Percentiles rank a stretch among this genome's conserved stretches.
Evolutionary conservation across 768 basidiomycete species (phyloP).

Genomic region (Chalciporus pseudorubinellus): DNA sequence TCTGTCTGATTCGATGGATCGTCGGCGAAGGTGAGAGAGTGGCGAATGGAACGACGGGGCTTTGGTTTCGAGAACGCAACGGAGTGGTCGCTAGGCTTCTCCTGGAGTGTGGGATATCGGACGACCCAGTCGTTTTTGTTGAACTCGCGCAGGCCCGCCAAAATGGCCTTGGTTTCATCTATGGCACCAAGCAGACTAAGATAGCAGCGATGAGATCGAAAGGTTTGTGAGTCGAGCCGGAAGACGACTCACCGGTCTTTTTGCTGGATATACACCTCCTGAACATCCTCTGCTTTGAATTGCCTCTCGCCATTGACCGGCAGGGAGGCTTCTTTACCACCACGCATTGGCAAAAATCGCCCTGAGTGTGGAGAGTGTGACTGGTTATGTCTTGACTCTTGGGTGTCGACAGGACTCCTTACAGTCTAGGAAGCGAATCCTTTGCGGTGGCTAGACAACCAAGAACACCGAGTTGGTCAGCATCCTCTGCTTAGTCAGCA

Average conservation of each 20-base stretch:
- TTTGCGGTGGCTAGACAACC: too few species aligned
- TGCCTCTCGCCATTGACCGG: slow-evolving; percentile 23
- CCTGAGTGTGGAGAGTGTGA: slow-evolving; percentile 2
- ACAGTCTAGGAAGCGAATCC: background rate
- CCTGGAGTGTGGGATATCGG: slow-evolving; percentile 76
- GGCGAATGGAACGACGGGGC: slow-evolving; percentile 47
- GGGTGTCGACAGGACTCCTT: background rate
- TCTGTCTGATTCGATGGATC: slow-evolving; percentile 68
- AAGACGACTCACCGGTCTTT: slow-evolving; percentile 62
- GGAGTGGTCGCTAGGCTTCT: slow-evolving; percentile 36
- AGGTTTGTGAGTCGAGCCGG: background rate
- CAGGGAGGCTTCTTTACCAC: slow-evolving; percentile 11
- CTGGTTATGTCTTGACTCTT: slow-evolving; percentile 1
- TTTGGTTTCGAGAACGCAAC: slow-evolving; percentile 28
- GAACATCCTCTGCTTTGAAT: slow-evolving; percentile 65
- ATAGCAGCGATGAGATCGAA: background rate
- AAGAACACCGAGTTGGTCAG: background rate
- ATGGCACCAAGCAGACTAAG: slow-evolving; percentile 65
- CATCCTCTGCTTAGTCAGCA: background rate
- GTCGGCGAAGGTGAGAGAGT: slow-evolving; percentile 82
- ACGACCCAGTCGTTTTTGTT: slow-evolving; percentile 88
- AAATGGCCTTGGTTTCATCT: slow-evolving; percentile 63
- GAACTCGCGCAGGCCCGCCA: slow-evolving; percentile 71
- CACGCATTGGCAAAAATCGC: slow-evolving; percentile 14
- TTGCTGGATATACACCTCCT: slow-evolving; percentile 71